Evolutionary conservation across 202 grass and related monocot genomes (phyloP).

Genomic region (Sporobolus alterniflorus): DNA sequence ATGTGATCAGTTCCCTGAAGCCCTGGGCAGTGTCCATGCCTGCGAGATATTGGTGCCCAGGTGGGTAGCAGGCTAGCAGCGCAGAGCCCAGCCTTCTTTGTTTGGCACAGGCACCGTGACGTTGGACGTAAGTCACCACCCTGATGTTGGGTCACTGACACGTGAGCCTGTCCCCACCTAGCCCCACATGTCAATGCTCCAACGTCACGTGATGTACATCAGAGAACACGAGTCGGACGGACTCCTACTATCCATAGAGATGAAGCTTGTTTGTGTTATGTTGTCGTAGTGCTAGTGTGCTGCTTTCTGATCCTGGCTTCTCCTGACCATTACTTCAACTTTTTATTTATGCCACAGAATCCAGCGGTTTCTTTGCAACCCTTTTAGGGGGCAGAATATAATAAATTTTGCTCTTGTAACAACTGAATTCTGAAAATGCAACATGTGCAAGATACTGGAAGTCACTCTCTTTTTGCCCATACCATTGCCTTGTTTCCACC

Average conservation of each 20-base stretch:
- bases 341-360: no score
- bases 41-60: slow-evolving; percentile 34
- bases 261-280: slow-evolving; percentile 29
- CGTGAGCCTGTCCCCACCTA: no score
- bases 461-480: background rate
- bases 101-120: slow-evolving; percentile 36
- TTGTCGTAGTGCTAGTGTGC: background rate
- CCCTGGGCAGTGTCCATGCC: slow-evolving; percentile 10
- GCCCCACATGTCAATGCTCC: no score
- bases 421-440: slow-evolving; percentile 11
- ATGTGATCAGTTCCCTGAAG: slow-evolving; percentile 29
- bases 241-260: slow-evolving; percentile 28
- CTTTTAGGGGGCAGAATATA: no score
- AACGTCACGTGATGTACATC: no score
- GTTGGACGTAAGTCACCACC: no score
- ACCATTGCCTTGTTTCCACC: background rate
- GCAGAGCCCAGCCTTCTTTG: slow-evolving; percentile 40
- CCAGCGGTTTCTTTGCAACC: no score
- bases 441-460: slow-evolving; percentile 1
- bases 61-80: slow-evolving; percentile 15
- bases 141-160: no score
- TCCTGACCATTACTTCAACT: no score
- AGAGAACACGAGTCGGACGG: no score
- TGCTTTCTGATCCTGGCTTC: no score
- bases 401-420: background rate